phyloP scores from a whole-genome alignment of 2,329 filamentous ascomycete species.

The Fusarium devonianum region DNA sequence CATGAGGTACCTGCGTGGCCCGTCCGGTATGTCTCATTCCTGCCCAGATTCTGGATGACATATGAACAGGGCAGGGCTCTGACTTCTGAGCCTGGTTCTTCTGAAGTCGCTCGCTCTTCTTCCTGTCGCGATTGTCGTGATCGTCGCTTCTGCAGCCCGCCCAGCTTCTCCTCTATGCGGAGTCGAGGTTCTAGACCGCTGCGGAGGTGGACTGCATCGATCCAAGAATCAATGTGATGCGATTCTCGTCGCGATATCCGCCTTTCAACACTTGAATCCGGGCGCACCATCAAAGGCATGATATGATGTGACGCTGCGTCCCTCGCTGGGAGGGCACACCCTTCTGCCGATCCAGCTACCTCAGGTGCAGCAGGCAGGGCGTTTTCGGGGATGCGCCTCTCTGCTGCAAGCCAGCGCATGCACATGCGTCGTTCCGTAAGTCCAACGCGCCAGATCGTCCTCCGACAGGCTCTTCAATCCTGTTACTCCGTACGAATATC shows the following conservation, averaged over 20 bases:
- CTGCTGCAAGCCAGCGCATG: slow-evolving; percentile 30
- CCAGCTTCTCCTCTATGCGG: background rate
- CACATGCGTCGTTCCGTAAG: slow-evolving; percentile 26
- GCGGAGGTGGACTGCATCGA: background rate
- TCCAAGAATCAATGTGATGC: background rate
- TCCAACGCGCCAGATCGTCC: slow-evolving; percentile 20
- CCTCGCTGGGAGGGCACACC: background rate
- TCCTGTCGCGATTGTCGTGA: background rate
- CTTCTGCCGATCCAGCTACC: slow-evolving; percentile 21
- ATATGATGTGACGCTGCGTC: slow-evolving; percentile 17
- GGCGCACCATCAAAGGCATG: slow-evolving; percentile 4
- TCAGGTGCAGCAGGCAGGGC: slow-evolving; percentile 17
- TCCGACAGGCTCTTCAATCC: slow-evolving; percentile 15
- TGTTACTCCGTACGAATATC: slow-evolving; percentile 21
- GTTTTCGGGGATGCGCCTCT: slow-evolving; percentile 24
- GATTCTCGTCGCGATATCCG: background rate
- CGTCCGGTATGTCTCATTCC: slow-evolving; percentile 29
- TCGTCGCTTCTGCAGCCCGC: slow-evolving; percentile 10
- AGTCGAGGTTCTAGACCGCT: slow-evolving; percentile 6
- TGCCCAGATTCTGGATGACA: slow-evolving; percentile 18
- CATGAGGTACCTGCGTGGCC: slow-evolving; percentile 24
- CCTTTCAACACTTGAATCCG: background rate
- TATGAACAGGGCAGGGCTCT: slow-evolving; percentile 15
- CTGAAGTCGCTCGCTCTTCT: slow-evolving; percentile 1
- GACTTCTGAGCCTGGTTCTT: slow-evolving; percentile 3